A percentile compares a stretch with the other conserved stretches of the same genome.
phyloP scores from a whole-genome alignment of 768 basidiomycete genomes.

The Xerocomus spinulosus region DNA sequence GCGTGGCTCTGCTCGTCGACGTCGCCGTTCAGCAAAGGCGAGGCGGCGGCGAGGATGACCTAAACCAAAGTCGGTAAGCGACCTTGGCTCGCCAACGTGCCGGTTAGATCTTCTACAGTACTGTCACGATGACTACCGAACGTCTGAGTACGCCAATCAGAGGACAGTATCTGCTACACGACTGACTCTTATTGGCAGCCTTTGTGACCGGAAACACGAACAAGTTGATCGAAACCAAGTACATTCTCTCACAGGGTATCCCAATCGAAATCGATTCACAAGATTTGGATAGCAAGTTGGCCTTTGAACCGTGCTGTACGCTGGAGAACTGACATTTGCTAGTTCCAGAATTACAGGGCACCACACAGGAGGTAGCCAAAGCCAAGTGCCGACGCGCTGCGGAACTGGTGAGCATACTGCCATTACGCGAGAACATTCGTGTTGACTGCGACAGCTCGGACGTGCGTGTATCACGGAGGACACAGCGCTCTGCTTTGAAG shows the following conservation, averaged over 20 bases:
- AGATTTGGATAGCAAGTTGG: conserved; percentile 69
- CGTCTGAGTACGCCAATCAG: conserved; percentile 21
- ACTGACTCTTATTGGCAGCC: conserved; percentile 45
- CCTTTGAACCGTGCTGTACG: neutral
- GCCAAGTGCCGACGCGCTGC: conserved; percentile 87
- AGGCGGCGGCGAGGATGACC: conserved; percentile 5
- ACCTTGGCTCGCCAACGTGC: too few species aligned
- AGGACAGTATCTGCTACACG: neutral
- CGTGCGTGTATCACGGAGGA: conserved; percentile 80
- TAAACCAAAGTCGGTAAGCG: neutral
- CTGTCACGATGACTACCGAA: conserved; percentile 17
- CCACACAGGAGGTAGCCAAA: conserved; percentile 81
- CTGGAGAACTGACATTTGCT: neutral
- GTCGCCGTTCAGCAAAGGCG: conserved; percentile 13
- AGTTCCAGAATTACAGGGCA: conserved; percentile 96
- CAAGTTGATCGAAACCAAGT: conserved; percentile 84
- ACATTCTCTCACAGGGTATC: conserved; percentile 64
- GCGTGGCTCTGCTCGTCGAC: conserved; percentile 6
- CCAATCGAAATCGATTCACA: conserved; percentile 74
- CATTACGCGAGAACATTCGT: neutral
- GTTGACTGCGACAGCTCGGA: conserved; percentile 34
- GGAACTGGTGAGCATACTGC: conserved; percentile 51
- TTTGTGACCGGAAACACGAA: conserved; percentile 95
- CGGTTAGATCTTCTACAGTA: neutral
- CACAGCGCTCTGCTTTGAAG: conserved; percentile 88